These are phyloP conservation scores for Thelonectria blattea DNA, from an alignment of 2,329 filamentous ascomycete species.

Conservation along the genomic window DNA sequence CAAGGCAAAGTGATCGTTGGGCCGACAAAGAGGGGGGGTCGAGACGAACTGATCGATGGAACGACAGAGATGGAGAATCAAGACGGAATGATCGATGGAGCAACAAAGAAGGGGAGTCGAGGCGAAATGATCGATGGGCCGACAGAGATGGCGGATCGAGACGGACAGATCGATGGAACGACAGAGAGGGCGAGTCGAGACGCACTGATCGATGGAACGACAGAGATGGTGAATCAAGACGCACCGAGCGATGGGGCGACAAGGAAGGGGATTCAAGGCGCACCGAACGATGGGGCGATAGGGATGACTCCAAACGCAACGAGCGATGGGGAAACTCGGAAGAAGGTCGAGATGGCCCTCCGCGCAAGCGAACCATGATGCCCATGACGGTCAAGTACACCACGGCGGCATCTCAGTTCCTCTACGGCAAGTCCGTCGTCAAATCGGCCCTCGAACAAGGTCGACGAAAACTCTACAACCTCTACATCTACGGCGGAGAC, in stretches of 20 bases:
- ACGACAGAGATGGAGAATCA: background rate
- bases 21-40: background rate
- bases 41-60: background rate
- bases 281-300: background rate
- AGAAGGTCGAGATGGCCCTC: conserved; percentile 17
- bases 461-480: conserved; percentile 77
- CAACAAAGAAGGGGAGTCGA: background rate
- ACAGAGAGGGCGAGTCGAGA: background rate
- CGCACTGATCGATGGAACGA: background rate
- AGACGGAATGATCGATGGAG: background rate
- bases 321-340: background rate
- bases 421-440: conserved; percentile 85
- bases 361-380: conserved; percentile 43
- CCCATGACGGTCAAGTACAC: conserved; percentile 61
- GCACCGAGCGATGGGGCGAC: background rate
- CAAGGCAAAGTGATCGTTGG: background rate
- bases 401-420: conserved; percentile 86
- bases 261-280: background rate
- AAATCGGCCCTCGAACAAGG: conserved; percentile 73
- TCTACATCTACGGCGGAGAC: conserved; percentile 75
- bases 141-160: background rate
- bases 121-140: background rate
- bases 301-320: background rate
- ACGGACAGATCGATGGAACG: background rate
- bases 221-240: background rate